Conservation (phyloP, 306 rosid genomes). For the Albizia julibrissin region DNA sequence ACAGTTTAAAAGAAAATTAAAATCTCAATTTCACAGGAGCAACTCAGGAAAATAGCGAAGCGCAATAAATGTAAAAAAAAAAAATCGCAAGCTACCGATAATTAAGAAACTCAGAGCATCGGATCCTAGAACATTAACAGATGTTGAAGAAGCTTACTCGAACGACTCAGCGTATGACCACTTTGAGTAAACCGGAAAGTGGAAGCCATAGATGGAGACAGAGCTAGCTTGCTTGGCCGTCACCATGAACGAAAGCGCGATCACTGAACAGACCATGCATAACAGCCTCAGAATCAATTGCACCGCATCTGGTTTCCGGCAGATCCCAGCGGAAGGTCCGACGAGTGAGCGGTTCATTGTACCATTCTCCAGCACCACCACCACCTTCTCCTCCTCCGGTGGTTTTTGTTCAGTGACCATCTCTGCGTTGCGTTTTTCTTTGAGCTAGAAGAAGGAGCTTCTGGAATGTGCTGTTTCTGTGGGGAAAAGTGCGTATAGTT, state of each 20-base stretch:
- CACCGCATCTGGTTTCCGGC: slow-evolving; percentile 34
- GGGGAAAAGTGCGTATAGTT: neutral
- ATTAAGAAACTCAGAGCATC: neutral
- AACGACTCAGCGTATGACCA: slow-evolving; percentile 82
- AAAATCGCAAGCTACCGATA: neutral
- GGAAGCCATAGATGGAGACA: slow-evolving; percentile 62
- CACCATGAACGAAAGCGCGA: slow-evolving; percentile 66
- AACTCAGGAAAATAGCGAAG: neutral
- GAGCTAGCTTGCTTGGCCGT: slow-evolving; percentile 65
- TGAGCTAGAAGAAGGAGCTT: neutral
- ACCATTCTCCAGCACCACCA: slow-evolving; percentile 39
- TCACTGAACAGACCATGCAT: slow-evolving; percentile 53
- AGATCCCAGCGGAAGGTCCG: slow-evolving; percentile 15
- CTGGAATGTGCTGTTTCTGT: neutral
- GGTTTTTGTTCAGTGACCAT: slow-evolving; percentile 56
- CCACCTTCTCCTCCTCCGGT: slow-evolving; percentile 45
- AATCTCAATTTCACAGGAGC: neutral
- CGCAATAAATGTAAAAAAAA: neutral
- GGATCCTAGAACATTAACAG: neutral
- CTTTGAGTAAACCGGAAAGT: slow-evolving; percentile 66
- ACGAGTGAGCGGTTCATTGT: slow-evolving; percentile 45
- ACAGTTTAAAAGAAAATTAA: neutral
- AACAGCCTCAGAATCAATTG: slow-evolving; percentile 53
- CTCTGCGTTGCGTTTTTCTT: neutral
- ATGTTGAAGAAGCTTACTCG: slow-evolving; percentile 49